phyloP scores from a whole-genome alignment of 441 rosid species.

The Populus tomentosa region DNA sequence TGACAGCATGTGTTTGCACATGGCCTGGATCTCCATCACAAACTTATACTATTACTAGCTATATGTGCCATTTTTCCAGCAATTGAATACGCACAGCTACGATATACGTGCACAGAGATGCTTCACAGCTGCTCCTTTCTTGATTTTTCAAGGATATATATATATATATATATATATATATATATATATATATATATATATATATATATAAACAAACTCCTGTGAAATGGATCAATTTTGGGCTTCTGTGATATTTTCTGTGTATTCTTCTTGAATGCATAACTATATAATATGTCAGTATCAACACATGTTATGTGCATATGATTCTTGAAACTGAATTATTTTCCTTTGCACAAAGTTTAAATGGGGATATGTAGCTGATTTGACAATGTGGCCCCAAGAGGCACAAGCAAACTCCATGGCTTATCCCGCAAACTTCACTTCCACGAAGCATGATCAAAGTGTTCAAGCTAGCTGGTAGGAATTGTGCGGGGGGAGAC shows the following conservation, averaged over 20 bases:
- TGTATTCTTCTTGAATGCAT: no score
- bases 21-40: neutral
- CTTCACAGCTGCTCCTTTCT: neutral
- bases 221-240: no score
- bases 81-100: neutral
- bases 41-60: neutral
- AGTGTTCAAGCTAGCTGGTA: neutral
- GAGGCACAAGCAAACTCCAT: neutral
- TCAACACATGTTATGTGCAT: no score
- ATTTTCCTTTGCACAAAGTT: no score
- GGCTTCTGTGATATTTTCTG: no score
- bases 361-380: neutral
- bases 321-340: no score
- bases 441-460: neutral
- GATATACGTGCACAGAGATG: neutral
- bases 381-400: neutral
- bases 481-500: neutral
- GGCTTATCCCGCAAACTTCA: no score
- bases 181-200: no score
- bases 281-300: no score
- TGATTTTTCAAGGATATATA: neutral
- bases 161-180: no score
- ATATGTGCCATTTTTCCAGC: neutral
- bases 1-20: neutral
- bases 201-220: no score